These are phyloP conservation scores for Waltergamsia citrina DNA, from an alignment of 2,329 filamentous ascomycete species.

Conservation along the genomic window DNA sequence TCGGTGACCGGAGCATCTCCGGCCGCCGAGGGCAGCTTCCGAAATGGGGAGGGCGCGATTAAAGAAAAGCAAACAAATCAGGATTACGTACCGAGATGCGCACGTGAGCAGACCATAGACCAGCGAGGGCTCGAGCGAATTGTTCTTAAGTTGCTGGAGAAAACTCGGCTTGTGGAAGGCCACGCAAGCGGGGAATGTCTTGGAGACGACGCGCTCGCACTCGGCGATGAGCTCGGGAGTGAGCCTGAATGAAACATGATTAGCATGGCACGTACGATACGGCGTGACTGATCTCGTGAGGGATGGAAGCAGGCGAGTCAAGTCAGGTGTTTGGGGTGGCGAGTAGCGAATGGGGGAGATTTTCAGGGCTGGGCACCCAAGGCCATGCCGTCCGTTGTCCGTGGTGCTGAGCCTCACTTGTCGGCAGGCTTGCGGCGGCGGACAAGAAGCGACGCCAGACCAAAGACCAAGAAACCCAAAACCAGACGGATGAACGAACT, in stretches of 20 bases:
- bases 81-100: constrained; percentile 42
- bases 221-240: constrained; percentile 49
- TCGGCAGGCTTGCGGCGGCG: too few relatives aligned
- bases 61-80: constrained; percentile 7
- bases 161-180: constrained; percentile 56
- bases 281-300: too few relatives aligned
- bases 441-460: too few relatives aligned
- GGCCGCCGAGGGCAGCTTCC: not conserved
- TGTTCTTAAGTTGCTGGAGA: constrained; percentile 49
- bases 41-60: not conserved
- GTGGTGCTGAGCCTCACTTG: too few relatives aligned
- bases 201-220: constrained; percentile 51
- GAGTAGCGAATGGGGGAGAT: too few relatives aligned
- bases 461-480: too few relatives aligned
- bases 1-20: constrained; percentile 4
- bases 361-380: too few relatives aligned
- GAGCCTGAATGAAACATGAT: constrained; percentile 25
- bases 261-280: too few relatives aligned
- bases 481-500: too few relatives aligned
- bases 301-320: too few relatives aligned
- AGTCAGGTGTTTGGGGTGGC: too few relatives aligned
- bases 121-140: constrained; percentile 43
- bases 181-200: constrained; percentile 51
- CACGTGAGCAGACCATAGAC: constrained; percentile 49
- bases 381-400: too few relatives aligned